These are phyloP conservation scores for Colletotrichum spaethianum DNA, from an alignment of 2,329 filamentous ascomycete species.

Conservation along the genomic window DNA sequence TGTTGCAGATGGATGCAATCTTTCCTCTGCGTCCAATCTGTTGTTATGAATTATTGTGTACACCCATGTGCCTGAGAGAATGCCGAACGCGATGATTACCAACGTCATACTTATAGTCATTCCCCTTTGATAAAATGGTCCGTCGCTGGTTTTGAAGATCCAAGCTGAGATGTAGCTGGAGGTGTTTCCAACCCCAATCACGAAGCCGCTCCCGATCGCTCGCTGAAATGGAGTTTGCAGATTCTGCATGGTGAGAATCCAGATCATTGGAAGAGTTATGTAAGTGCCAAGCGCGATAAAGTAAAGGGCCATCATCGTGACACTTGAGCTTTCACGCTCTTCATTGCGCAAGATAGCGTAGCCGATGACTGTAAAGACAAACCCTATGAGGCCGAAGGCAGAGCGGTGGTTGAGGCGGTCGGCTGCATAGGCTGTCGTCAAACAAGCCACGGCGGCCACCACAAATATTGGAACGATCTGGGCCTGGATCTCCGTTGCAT, in stretches of 20 bases:
- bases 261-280: slow-evolving; percentile 43
- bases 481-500: slow-evolving; percentile 37
- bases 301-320: slow-evolving; percentile 43
- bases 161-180: slow-evolving; percentile 42
- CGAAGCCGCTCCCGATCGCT: slow-evolving; percentile 50
- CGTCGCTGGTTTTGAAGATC: slow-evolving; percentile 43
- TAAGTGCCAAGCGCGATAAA: slow-evolving; percentile 40
- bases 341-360: slow-evolving; percentile 32
- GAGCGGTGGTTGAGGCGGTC: slow-evolving; percentile 42
- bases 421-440: slow-evolving; percentile 31
- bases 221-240: slow-evolving; percentile 42
- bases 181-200: slow-evolving; percentile 57
- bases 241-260: slow-evolving; percentile 40
- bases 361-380: slow-evolving; percentile 37
- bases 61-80: slow-evolving; percentile 29
- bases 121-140: slow-evolving; percentile 36
- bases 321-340: background rate
- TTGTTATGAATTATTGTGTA: slow-evolving; percentile 35
- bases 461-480: slow-evolving; percentile 43
- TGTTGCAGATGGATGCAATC: background rate
- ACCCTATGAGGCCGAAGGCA: slow-evolving; percentile 39
- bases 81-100: slow-evolving; percentile 15
- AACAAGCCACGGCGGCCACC: slow-evolving; percentile 37
- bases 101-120: slow-evolving; percentile 41
- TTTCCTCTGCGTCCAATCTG: slow-evolving; percentile 10